These are phyloP conservation scores for Alternaria sp. DNA, from an alignment of 2,329 filamentous ascomycete species.

Conservation along the genomic window DNA sequence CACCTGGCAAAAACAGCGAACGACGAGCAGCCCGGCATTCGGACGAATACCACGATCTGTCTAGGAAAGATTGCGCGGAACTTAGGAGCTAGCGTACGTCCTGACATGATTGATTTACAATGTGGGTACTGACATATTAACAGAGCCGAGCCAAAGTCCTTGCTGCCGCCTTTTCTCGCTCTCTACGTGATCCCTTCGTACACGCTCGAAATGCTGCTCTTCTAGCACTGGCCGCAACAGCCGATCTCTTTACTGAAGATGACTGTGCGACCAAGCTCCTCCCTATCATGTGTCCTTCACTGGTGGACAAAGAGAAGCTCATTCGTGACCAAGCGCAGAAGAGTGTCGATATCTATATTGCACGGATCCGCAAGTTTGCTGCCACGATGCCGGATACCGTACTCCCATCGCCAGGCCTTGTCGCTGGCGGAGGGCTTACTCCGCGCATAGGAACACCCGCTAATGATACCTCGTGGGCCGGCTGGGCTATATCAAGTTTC, in stretches of 20 bases:
- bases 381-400: slow-evolving; percentile 80
- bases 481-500: slow-evolving; percentile 98
- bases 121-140: slow-evolving; percentile 20
- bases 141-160: slow-evolving; percentile 87
- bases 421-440: slow-evolving; percentile 58
- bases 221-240: slow-evolving; percentile 83
- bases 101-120: too few species aligned
- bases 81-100: slow-evolving; percentile 68
- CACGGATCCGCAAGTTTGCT: slow-evolving; percentile 80
- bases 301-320: slow-evolving; percentile 95
- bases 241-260: slow-evolving; percentile 86
- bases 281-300: slow-evolving; percentile 80
- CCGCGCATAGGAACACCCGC: slow-evolving; percentile 84
- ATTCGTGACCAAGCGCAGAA: slow-evolving; percentile 92
- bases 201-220: slow-evolving; percentile 91
- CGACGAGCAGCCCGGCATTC: slow-evolving; percentile 94
- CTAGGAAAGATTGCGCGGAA: slow-evolving; percentile 95
- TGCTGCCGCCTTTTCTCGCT: slow-evolving; percentile 88
- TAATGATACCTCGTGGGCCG: slow-evolving; percentile 77
- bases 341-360: slow-evolving; percentile 84
- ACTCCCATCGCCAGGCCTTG: slow-evolving; percentile 69
- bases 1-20: slow-evolving; percentile 96
- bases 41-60: slow-evolving; percentile 98
- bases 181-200: slow-evolving; percentile 90
- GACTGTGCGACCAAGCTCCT: slow-evolving; percentile 86